Evolutionary conservation across 257 asterid genomes (phyloP).

Genomic region (Solanum chiquidenum): DNA sequence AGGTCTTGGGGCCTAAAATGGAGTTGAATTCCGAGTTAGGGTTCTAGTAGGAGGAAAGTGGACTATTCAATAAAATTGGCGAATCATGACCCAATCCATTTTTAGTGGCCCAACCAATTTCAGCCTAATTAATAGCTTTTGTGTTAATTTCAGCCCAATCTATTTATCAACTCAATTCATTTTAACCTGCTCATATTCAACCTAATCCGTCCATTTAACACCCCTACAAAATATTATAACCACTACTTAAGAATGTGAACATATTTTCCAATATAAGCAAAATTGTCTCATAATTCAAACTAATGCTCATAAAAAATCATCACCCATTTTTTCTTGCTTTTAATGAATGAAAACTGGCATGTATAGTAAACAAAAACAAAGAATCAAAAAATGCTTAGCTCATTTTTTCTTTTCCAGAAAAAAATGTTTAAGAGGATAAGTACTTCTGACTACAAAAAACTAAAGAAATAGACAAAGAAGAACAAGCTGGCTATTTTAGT

Average conservation of each 20-base stretch:
- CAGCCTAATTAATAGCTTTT: neutral
- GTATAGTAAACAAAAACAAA: neutral
- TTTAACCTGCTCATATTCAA: neutral
- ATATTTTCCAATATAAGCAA: neutral
- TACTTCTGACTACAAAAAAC: neutral
- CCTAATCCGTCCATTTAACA: neutral
- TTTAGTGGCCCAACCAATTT: neutral
- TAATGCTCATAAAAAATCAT: neutral
- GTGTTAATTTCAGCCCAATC: neutral
- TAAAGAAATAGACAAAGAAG: neutral
- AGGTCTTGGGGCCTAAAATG: neutral
- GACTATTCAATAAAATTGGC: neutral
- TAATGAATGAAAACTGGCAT: neutral
- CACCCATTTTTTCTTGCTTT: neutral
- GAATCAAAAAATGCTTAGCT: neutral
- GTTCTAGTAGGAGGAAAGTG: neutral
- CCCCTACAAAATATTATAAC: neutral
- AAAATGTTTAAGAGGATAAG: neutral
- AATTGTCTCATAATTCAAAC: neutral
- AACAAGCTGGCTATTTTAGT: neutral
- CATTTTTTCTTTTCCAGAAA: neutral
- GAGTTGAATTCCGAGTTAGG: neutral
- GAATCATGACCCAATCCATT: neutral
- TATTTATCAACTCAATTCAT: neutral
- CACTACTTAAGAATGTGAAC: neutral